Evolutionary conservation across 495 filamentous ascomycete species (phyloP).

Genomic region (Talaromyces trachyspermus): DNA sequence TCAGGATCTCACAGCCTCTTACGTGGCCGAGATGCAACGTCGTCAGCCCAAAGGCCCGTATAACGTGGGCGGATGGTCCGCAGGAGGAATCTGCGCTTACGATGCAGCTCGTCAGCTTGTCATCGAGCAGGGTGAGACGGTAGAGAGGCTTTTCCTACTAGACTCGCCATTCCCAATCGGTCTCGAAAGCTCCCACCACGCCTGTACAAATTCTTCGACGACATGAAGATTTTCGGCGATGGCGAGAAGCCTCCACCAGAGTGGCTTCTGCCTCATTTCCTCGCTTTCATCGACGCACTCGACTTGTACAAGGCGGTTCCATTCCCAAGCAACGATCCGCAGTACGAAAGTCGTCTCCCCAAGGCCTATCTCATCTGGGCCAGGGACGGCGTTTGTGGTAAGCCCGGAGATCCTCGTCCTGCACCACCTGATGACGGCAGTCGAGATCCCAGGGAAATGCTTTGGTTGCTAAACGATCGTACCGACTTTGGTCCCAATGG

Average conservation of each 20-base stretch:
- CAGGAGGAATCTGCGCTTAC: slow-evolving; percentile 83
- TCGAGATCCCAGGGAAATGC: slow-evolving; percentile 48
- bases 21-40: slow-evolving; percentile 59
- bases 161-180: slow-evolving; percentile 75
- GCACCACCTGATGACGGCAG: slow-evolving; percentile 60
- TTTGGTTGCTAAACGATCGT: slow-evolving; percentile 72
- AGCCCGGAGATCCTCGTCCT: slow-evolving; percentile 59
- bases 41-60: slow-evolving; percentile 69
- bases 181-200: slow-evolving; percentile 70
- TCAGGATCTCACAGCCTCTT: slow-evolving; percentile 49
- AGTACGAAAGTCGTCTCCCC: slow-evolving; percentile 41
- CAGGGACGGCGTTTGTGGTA: slow-evolving; percentile 70
- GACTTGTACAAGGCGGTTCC: slow-evolving; percentile 58
- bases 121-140: slow-evolving; percentile 55
- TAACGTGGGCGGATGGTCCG: slow-evolving; percentile 71
- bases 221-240: slow-evolving; percentile 68
- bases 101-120: slow-evolving; percentile 70
- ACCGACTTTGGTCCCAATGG: slow-evolving; percentile 70
- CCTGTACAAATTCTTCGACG: slow-evolving; percentile 72
- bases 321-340: slow-evolving; percentile 28
- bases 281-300: slow-evolving; percentile 64
- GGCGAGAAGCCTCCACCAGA: slow-evolving; percentile 55
- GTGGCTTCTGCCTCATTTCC: slow-evolving; percentile 83
- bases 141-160: slow-evolving; percentile 71
- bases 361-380: slow-evolving; percentile 71